Evolutionary conservation across 2,329 filamentous ascomycete species (phyloP).

Genomic region (Fusarium sp.): DNA sequence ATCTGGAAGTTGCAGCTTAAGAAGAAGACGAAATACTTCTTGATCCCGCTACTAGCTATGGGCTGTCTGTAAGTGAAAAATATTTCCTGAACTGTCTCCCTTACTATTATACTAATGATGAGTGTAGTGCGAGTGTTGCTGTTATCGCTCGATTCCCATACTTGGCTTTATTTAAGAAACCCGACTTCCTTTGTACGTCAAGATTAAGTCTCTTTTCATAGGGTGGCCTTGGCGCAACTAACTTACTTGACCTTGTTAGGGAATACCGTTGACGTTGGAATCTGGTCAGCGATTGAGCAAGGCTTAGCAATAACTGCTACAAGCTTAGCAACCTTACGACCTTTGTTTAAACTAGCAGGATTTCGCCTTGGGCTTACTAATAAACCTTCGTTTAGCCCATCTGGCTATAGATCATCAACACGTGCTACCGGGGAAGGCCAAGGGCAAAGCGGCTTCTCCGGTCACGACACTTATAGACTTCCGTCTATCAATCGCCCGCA

Average conservation of each 20-base stretch:
- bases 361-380: constrained; percentile 24
- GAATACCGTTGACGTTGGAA: constrained; percentile 55
- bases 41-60: constrained; percentile 64
- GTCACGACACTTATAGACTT: constrained; percentile 12
- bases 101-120: background rate
- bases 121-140: constrained; percentile 54
- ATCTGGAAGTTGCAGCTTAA: constrained; percentile 66
- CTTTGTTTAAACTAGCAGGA: constrained; percentile 50
- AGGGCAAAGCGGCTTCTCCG: constrained; percentile 11
- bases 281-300: constrained; percentile 61
- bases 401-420: constrained; percentile 9
- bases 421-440: constrained; percentile 21
- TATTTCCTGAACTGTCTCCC: rapidly evolving
- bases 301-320: constrained; percentile 60
- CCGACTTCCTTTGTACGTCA: constrained; percentile 55
- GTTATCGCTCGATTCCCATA: constrained; percentile 55
- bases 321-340: constrained; percentile 57
- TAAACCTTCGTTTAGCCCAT: constrained; percentile 13
- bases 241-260: constrained; percentile 27
- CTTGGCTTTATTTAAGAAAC: constrained; percentile 49
- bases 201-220: rapidly evolving
- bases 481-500: constrained; percentile 10
- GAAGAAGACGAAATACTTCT: constrained; percentile 59
- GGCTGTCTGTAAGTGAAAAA: constrained; percentile 58
- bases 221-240: rapidly evolving